A percentile compares a stretch with the other conserved stretches of the same genome.
These are phyloP conservation scores for Neurospora sp. DNA, from an alignment of 495 filamentous ascomycete genomes.

Conservation along the genomic window DNA sequence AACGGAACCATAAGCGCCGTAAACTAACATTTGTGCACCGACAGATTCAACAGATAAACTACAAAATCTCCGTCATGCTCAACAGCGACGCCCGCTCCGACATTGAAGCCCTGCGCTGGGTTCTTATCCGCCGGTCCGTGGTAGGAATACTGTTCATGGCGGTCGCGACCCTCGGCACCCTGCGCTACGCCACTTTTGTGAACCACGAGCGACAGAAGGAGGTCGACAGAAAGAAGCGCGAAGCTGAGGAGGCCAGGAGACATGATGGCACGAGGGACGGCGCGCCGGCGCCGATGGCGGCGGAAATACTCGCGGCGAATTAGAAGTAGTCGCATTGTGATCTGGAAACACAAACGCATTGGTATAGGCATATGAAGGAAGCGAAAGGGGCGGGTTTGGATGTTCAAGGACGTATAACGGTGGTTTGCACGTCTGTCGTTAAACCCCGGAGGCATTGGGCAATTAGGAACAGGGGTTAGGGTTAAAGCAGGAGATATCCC, in stretches of 20 bases:
- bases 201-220: constrained; percentile 32
- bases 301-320: constrained; percentile 37
- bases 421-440: not conserved
- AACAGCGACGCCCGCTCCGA: constrained; percentile 82
- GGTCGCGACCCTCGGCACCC: constrained; percentile 34
- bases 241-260: constrained; percentile 23
- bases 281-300: constrained; percentile 29
- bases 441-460: not conserved
- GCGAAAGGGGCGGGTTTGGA: not conserved
- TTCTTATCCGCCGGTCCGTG: constrained; percentile 76
- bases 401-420: not conserved
- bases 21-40: not conserved
- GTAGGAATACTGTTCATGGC: constrained; percentile 62
- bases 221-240: constrained; percentile 21
- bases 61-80: constrained; percentile 80
- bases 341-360: not conserved
- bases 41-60: constrained; percentile 83
- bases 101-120: constrained; percentile 84
- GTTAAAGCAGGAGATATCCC: not conserved
- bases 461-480: not conserved
- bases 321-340: constrained; percentile 5
- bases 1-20: not conserved
- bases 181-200: constrained; percentile 39
- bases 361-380: not conserved
- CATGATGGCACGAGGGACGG: constrained; percentile 29